phyloP scores from a whole-genome alignment of 208 protist species.

The Acanthamoeba sp. region DNA sequence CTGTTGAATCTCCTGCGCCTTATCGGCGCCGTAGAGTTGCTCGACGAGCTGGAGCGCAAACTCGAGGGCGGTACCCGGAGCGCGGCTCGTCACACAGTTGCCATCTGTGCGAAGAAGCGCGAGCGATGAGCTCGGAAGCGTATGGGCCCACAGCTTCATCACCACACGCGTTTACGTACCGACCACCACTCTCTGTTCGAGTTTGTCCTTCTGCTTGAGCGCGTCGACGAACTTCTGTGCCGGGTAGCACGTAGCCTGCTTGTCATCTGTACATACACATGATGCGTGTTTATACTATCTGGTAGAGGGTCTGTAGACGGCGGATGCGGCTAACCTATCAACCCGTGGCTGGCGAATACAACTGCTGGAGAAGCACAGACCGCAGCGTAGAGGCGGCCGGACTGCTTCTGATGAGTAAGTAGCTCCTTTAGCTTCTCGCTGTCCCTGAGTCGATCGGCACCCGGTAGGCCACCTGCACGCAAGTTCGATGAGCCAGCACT shows the following conservation, averaged over 20 bases:
- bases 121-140: background rate
- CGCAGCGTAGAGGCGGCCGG: slow-evolving; percentile 30
- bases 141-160: too few species aligned
- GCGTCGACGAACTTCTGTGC: slow-evolving; percentile 41
- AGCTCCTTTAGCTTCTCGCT: slow-evolving; percentile 22
- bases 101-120: background rate
- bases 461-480: slow-evolving; percentile 72
- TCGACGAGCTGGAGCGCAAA: slow-evolving; percentile 63
- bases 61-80: slow-evolving; percentile 44
- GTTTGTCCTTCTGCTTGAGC: background rate
- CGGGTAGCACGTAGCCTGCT: slow-evolving; percentile 77
- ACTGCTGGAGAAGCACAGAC: slow-evolving; percentile 55
- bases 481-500: too few species aligned
- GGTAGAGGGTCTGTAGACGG: background rate
- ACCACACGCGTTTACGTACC: background rate
- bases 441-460: slow-evolving; percentile 75
- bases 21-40: slow-evolving; percentile 12
- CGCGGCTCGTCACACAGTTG: slow-evolving; percentile 46
- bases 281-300: background rate
- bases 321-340: slow-evolving; percentile 54
- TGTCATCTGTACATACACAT: slow-evolving; percentile 13
- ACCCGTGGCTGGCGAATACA: slow-evolving; percentile 13
- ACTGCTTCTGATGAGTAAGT: slow-evolving; percentile 10
- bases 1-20: slow-evolving; percentile 44
- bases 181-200: slow-evolving; percentile 47